These are phyloP conservation scores for Adansonia gregorii DNA, from an alignment of 441 rosid species.

Conservation along the genomic window DNA sequence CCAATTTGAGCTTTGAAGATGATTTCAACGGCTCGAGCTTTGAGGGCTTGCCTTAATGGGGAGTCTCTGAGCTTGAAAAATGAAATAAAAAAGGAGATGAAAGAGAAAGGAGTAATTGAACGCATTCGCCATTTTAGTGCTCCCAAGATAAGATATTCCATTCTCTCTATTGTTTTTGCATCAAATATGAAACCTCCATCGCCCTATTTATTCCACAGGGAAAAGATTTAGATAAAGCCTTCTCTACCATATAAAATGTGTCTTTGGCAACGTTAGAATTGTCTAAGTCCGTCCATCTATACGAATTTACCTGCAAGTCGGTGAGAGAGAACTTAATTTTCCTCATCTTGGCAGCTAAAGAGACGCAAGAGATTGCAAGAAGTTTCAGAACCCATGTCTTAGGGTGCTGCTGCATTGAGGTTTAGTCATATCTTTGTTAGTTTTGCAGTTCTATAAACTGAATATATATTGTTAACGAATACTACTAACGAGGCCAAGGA, in stretches of 20 bases:
- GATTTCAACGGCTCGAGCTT: conserved; percentile 57
- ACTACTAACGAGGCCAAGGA: not conserved
- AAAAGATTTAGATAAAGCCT: not conserved
- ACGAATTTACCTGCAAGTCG: conserved; percentile 47
- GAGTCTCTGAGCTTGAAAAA: conserved; percentile 56
- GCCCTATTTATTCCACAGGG: conserved; percentile 24
- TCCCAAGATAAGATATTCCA: conserved; percentile 72
- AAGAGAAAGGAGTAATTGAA: conserved; percentile 76
- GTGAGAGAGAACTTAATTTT: conserved; percentile 44
- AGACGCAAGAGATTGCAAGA: conserved; percentile 63
- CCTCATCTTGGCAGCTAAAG: conserved; percentile 75
- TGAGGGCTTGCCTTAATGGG: conserved; percentile 46
- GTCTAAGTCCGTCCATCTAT: not conserved
- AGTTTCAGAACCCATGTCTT: conserved; percentile 67
- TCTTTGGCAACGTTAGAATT: not conserved
- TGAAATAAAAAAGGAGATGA: conserved; percentile 55
- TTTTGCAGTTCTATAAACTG: not conserved
- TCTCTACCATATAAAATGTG: not conserved
- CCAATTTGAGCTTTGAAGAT: conserved; percentile 65
- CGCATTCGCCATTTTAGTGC: conserved; percentile 86
- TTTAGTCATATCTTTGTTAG: conserved; percentile 15
- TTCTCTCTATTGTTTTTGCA: conserved; percentile 51
- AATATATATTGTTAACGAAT: not conserved
- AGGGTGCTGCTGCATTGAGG: conserved; percentile 43
- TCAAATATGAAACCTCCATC: conserved; percentile 53